Percentiles rank a stretch among this genome's conserved stretches.
phyloP scores from a whole-genome alignment of 2,329 filamentous ascomycete genomes.

The Drechmeria coniospora region DNA sequence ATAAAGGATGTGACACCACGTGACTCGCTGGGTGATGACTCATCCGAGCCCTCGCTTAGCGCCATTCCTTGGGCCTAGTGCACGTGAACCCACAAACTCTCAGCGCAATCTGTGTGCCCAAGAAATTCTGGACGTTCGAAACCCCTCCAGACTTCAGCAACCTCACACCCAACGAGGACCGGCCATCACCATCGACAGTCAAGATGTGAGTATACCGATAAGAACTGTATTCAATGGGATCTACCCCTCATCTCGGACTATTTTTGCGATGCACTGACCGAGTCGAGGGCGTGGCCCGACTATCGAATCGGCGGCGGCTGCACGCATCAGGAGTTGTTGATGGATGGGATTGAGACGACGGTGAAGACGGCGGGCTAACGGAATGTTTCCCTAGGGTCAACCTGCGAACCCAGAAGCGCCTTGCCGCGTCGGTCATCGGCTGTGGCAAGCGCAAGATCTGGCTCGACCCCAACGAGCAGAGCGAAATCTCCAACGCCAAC shows the following conservation, averaged over 20 bases:
- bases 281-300: neutral
- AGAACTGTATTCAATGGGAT: slow-evolving; percentile 3
- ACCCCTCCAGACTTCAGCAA: slow-evolving; percentile 23
- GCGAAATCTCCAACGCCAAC: slow-evolving; percentile 99
- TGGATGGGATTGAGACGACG: neutral
- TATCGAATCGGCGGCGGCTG: too few relatives aligned
- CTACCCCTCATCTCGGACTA: neutral
- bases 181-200: slow-evolving; percentile 26
- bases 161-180: slow-evolving; percentile 22
- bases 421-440: slow-evolving; percentile 95
- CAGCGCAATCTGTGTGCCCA: slow-evolving; percentile 18
- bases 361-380: slow-evolving; percentile 11
- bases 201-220: slow-evolving; percentile 26
- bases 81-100: slow-evolving; percentile 28
- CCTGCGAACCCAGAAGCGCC: slow-evolving; percentile 99
- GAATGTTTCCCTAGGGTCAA: slow-evolving; percentile 61
- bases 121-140: slow-evolving; percentile 25
- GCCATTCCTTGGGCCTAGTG: slow-evolving; percentile 14
- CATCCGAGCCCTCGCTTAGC: slow-evolving; percentile 26
- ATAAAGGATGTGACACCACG: neutral
- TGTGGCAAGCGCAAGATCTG: slow-evolving; percentile 99
- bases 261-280: neutral
- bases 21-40: slow-evolving; percentile 7
- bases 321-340: neutral
- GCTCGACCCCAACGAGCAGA: slow-evolving; percentile 99